phyloP scores from a whole-genome alignment of 108 stramenopile genomes.

The Skeletonema potamos region DNA sequence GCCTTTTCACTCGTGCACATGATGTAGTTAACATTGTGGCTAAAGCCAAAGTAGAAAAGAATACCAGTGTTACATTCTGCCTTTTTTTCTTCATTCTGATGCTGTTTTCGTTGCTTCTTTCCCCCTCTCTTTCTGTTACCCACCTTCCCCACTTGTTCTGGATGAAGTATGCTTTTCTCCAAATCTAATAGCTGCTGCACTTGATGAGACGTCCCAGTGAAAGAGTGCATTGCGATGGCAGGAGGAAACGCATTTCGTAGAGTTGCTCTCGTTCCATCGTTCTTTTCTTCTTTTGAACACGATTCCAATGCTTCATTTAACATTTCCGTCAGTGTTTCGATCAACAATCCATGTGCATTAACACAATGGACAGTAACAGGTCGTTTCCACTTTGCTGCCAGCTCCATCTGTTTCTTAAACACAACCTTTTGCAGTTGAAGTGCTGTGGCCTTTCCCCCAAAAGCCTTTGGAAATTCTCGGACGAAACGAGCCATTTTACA shows the following conservation, averaged over 20 bases:
- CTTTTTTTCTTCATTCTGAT: background rate
- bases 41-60: constrained; percentile 85
- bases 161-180: constrained; percentile 37
- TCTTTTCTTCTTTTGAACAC: background rate
- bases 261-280: background rate
- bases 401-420: constrained; percentile 62
- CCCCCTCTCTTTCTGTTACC: constrained; percentile 11
- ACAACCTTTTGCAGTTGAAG: constrained; percentile 64
- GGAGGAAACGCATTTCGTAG: constrained; percentile 45
- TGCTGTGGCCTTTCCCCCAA: constrained; percentile 65
- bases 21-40: constrained; percentile 70
- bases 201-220: constrained; percentile 84
- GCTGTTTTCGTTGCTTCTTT: constrained; percentile 2
- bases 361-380: constrained; percentile 86
- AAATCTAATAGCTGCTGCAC: constrained; percentile 62
- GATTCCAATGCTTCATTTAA: constrained; percentile 20
- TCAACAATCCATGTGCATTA: constrained; percentile 64
- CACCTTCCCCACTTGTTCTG: background rate
- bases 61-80: constrained; percentile 3
- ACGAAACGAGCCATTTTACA: constrained; percentile 80
- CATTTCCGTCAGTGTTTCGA: constrained; percentile 53
- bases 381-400: constrained; percentile 68
- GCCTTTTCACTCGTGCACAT: constrained; percentile 76
- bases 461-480: constrained; percentile 52
- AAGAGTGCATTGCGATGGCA: constrained; percentile 82